Evolutionary conservation across 2,329 filamentous ascomycete species (phyloP).

Genomic region (Scorias spongiosa): DNA sequence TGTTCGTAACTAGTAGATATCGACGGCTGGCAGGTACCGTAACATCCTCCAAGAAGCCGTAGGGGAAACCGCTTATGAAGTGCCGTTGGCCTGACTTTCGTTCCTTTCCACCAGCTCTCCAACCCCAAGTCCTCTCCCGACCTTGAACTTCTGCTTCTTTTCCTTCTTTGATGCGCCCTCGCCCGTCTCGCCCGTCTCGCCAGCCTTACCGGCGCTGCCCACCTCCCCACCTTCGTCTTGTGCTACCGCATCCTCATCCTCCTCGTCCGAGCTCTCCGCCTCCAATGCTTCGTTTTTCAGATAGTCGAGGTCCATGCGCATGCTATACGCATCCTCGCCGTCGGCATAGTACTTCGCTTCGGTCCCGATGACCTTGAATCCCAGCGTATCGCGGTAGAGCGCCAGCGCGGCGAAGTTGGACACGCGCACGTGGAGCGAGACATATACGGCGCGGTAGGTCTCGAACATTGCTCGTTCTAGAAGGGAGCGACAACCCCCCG

Average conservation of each 20-base stretch:
- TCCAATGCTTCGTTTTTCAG: slow-evolving; percentile 39
- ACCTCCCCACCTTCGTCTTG: slow-evolving; percentile 26
- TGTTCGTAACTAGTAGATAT: no score
- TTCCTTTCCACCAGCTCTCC: slow-evolving; percentile 50
- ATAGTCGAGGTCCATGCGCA: slow-evolving; percentile 66
- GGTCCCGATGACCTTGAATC: slow-evolving; percentile 75
- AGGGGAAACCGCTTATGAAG: background rate
- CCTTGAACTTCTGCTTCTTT: slow-evolving; percentile 69
- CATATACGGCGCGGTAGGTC: slow-evolving; percentile 78
- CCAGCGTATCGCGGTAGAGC: slow-evolving; percentile 82
- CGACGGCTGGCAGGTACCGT: no score
- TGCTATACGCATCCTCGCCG: slow-evolving; percentile 87
- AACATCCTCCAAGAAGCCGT: background rate
- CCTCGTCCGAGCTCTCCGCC: slow-evolving; percentile 26
- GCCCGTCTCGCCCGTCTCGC: slow-evolving; percentile 21
- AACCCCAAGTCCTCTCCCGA: slow-evolving; percentile 66
- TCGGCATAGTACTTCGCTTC: slow-evolving; percentile 93
- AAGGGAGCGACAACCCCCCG: background rate
- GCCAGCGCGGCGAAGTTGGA: slow-evolving; percentile 84
- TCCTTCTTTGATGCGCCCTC: slow-evolving; percentile 26
- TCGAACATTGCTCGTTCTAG: slow-evolving; percentile 92
- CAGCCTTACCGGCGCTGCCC: slow-evolving; percentile 22
- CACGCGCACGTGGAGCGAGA: slow-evolving; percentile 88
- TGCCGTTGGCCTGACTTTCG: background rate
- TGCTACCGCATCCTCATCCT: slow-evolving; percentile 24